Evolutionary conservation across 2,329 filamentous ascomycete genomes (phyloP).

Genomic region (Cercospora brassicicola): DNA sequence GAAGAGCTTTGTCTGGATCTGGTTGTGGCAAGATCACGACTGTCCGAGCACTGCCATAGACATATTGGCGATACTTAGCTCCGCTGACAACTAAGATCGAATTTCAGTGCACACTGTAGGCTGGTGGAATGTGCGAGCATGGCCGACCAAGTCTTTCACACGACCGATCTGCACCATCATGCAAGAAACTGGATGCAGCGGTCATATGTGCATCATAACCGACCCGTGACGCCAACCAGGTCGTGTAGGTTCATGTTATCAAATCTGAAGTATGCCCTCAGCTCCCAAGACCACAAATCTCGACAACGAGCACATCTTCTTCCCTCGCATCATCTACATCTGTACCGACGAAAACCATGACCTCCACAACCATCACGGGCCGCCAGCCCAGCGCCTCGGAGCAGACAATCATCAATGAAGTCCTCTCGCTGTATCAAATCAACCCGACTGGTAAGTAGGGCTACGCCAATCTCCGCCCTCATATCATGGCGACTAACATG

Average conservation of each 20-base stretch:
- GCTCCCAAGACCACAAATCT: neutral
- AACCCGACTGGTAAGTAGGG: constrained; percentile 19
- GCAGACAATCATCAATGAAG: constrained; percentile 30
- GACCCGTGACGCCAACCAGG: neutral
- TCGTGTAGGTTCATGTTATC: neutral
- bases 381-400: constrained; percentile 24
- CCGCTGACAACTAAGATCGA: neutral
- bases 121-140: neutral
- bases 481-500: too few relatives aligned
- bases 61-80: too few relatives aligned
- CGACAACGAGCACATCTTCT: too few relatives aligned
- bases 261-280: neutral
- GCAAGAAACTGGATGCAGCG: neutral
- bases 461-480: too few relatives aligned
- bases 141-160: neutral
- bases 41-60: too few relatives aligned
- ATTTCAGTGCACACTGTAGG: too few relatives aligned
- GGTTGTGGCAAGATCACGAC: too few relatives aligned
- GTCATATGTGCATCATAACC: neutral
- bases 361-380: constrained; percentile 13
- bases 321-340: too few relatives aligned
- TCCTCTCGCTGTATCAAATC: constrained; percentile 31
- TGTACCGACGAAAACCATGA: neutral
- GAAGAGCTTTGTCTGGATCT: too few relatives aligned
- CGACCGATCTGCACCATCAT: neutral